A percentile compares a stretch with the other conserved stretches of the same genome.
Conservation (phyloP, 768 basidiomycete species). For the Boletus rubescentipes region DNA sequence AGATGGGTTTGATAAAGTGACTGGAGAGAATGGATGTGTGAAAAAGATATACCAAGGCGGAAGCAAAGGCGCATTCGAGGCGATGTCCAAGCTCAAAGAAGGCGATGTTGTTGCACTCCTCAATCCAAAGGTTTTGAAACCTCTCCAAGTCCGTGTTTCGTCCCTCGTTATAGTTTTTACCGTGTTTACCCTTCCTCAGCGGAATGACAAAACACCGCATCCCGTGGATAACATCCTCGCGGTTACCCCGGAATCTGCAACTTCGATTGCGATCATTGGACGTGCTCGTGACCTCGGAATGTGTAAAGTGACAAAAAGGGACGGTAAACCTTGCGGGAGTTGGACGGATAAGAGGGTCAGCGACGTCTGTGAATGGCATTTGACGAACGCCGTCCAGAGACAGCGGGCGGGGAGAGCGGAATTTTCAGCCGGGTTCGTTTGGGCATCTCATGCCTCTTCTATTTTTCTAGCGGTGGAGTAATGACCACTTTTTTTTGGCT, state of each 20-base stretch:
- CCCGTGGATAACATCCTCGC: constrained; percentile 82
- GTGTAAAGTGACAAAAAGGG: constrained; percentile 74
- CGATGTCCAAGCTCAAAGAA: constrained; percentile 78
- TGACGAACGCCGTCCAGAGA: constrained; percentile 76
- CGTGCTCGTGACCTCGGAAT: constrained; percentile 84
- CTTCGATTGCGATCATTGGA: constrained; percentile 82
- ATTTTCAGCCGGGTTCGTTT: constrained; percentile 74
- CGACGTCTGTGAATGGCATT: constrained; percentile 90
- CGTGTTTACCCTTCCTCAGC: constrained; percentile 11
- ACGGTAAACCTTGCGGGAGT: constrained; percentile 77
- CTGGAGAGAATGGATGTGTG: constrained; percentile 48
- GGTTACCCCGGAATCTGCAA: constrained; percentile 79
- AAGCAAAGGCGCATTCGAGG: constrained; percentile 89
- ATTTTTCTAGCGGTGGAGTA: neutral
- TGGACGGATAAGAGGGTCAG: constrained; percentile 92
- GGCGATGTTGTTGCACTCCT: constrained; percentile 90
- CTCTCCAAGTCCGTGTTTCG: constrained; percentile 62
- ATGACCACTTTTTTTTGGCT: neutral
- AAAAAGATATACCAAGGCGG: constrained; percentile 82
- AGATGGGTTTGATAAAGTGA: constrained; percentile 62
- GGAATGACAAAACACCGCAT: constrained; percentile 56
- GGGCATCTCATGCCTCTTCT: neutral
- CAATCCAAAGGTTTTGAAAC: constrained; percentile 85
- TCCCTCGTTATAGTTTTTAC: neutral
- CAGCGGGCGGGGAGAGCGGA: constrained; percentile 78